Base-by-base conservation (phyloP, 2,329 filamentous ascomycete genomes). In the Colletotrichum aenigma region DNA sequence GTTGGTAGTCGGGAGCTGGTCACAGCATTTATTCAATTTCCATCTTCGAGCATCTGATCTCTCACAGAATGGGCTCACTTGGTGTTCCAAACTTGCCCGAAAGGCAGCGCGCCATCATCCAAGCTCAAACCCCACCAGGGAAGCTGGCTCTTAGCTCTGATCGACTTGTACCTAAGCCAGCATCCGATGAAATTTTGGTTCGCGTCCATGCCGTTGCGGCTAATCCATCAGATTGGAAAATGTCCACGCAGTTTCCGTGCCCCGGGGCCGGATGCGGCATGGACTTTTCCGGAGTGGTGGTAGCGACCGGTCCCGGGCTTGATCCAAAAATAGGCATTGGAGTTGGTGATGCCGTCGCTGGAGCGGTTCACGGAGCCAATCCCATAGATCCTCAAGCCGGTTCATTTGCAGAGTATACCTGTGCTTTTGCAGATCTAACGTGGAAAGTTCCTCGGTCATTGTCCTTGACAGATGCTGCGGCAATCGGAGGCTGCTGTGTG, bases 221-320 rank as follows among this genome's bases (percentile, higher is more conserved):
- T 36, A 86, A 85, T 76, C 84, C 84, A 1, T 73, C 70, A 61
- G 85, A 87, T 77, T 77, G 77, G 66, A 86, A 86, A 72, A 81
- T 83, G 76, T 61, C 79, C 61, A 80, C 80, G 16, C 76, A 77
- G 60, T 78, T 78, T 60, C 70, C 79, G 2, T 78, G 78, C 15
- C 76, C 79, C 4, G 84, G 84, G 1, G 80, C 82, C 30, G 78
- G 82, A 8, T 56, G 78, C 24, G 85, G 85, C 2, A 79, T 71
- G 64, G 84, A 86, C 75, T 86, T 82, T 74, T 79, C 81, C 10
- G 84, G 84, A 32, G 79, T 78, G 13, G 78, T 85, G 38, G 79
- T 83, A 1, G 79, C 76, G 2, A 61, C 83, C 21, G 82, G 80
- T 3, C 24, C 70, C 4, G 77, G 56, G n/a, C 62, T 24, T 21